Percentiles rank a stretch among this genome's conserved stretches.
Conservation (phyloP, 192 early-diverging fungal genomes). For the Backusella liffmaniae region DNA sequence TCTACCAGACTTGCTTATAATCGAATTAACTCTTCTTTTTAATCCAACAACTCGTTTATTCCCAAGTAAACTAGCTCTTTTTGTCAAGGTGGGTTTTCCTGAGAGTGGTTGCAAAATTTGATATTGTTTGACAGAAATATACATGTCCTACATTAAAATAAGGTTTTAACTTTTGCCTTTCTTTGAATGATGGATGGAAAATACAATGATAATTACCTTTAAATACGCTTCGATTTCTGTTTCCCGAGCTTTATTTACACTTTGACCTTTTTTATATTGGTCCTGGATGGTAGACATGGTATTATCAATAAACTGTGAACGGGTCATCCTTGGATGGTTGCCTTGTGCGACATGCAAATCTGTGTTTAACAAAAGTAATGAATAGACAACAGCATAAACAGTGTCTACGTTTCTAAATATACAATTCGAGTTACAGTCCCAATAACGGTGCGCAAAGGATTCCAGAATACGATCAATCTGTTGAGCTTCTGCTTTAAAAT, state of each 20-base stretch:
- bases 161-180: background rate
- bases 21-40: conserved; percentile 27
- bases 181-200: background rate
- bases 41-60: conserved; percentile 10
- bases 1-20: conserved; percentile 17
- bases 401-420: conserved; percentile 59
- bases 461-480: conserved; percentile 87
- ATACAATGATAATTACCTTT: conserved; percentile 2
- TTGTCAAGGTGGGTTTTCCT: background rate
- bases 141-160: conserved; percentile 30
- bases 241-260: conserved; percentile 19
- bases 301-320: conserved; percentile 68
- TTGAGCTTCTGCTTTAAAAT: conserved; percentile 92
- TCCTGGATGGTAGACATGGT: conserved; percentile 54
- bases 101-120: conserved; percentile 38
- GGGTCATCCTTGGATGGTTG: conserved; percentile 68
- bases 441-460: conserved; percentile 77
- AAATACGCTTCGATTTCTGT: conserved; percentile 18
- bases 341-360: conserved; percentile 86
- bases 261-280: conserved; percentile 13
- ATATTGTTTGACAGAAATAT: conserved; percentile 35
- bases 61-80: conserved; percentile 13
- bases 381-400: conserved; percentile 85
- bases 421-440: conserved; percentile 76
- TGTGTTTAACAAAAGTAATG: conserved; percentile 87